A percentile compares a stretch with the other conserved stretches of the same genome.
These are phyloP conservation scores for Dittrichia graveolens DNA, from an alignment of 129 eudicot genomes.

Conservation along the genomic window DNA sequence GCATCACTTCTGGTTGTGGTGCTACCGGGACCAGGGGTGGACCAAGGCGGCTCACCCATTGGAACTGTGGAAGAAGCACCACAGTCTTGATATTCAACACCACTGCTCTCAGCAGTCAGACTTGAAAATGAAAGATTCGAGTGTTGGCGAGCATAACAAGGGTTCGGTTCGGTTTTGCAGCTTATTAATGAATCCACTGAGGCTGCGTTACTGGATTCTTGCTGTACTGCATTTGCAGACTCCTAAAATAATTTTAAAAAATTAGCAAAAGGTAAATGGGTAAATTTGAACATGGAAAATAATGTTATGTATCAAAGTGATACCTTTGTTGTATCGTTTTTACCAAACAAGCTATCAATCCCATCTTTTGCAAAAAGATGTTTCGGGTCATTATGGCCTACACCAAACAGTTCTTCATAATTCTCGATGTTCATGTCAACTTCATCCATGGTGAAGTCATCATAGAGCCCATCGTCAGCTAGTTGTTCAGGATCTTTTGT, in stretches of 20 bases:
- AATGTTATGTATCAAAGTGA: not conserved
- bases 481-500: slow-evolving; percentile 45
- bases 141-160: slow-evolving; percentile 52
- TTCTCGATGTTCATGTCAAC: slow-evolving; percentile 74
- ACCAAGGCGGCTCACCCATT: slow-evolving; percentile 85
- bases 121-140: slow-evolving; percentile 73
- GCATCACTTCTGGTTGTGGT: slow-evolving; percentile 69
- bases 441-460: slow-evolving; percentile 75
- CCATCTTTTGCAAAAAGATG: slow-evolving; percentile 76
- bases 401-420: slow-evolving; percentile 79
- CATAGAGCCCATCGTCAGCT: slow-evolving; percentile 58
- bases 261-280: slow-evolving; percentile 13
- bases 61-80: slow-evolving; percentile 75
- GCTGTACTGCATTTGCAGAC: slow-evolving; percentile 47
- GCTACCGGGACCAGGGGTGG: slow-evolving; percentile 55
- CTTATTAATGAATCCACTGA: slow-evolving; percentile 82
- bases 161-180: slow-evolving; percentile 79
- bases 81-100: slow-evolving; percentile 89
- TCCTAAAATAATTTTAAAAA: slow-evolving; percentile 43
- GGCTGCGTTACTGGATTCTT: slow-evolving; percentile 78
- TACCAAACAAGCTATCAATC: slow-evolving; percentile 65
- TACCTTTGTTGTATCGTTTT: slow-evolving; percentile 39
- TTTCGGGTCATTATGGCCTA: slow-evolving; percentile 64
- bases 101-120: slow-evolving; percentile 83
- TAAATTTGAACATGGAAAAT: not conserved